A percentile compares a stretch with the other conserved stretches of the same genome.
Conservation (phyloP, 257 asterid species). For the Solanum rostratum region DNA sequence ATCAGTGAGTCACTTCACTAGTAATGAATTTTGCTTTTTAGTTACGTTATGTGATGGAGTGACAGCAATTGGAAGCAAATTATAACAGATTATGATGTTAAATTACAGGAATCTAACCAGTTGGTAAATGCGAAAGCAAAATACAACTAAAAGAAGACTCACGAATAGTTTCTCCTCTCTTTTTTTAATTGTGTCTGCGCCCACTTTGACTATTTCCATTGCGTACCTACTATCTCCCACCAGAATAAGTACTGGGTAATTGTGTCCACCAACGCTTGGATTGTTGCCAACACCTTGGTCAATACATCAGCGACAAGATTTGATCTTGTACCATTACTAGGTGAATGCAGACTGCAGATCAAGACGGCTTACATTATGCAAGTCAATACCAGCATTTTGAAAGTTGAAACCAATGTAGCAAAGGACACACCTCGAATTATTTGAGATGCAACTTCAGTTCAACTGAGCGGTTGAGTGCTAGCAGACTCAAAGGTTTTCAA, state of each 20-base stretch:
- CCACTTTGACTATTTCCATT: background rate
- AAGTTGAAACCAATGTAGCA: conserved; percentile 28
- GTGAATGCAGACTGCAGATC: background rate
- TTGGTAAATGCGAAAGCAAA: background rate
- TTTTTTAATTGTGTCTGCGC: background rate
- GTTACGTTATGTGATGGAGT: background rate
- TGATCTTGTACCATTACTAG: conserved; percentile 12
- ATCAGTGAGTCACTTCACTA: background rate
- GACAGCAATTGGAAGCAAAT: background rate
- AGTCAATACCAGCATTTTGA: conserved; percentile 20
- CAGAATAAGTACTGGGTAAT: background rate
- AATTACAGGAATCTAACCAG: background rate
- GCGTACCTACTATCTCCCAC: conserved; percentile 10
- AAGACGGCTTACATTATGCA: conserved; percentile 17
- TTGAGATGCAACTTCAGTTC: background rate
- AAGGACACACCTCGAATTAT: conserved; percentile 23
- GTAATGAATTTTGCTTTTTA: background rate
- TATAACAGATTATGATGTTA: background rate
- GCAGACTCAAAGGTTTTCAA: background rate
- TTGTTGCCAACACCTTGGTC: conserved; percentile 20
- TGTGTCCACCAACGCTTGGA: background rate
- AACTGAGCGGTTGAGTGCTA: background rate
- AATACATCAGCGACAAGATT: conserved; percentile 25
- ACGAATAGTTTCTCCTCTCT: background rate
- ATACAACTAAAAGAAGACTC: background rate